Evolutionary conservation across 106 monocot species (phyloP).

Genomic region (Dioscorea zingiberensis): DNA sequence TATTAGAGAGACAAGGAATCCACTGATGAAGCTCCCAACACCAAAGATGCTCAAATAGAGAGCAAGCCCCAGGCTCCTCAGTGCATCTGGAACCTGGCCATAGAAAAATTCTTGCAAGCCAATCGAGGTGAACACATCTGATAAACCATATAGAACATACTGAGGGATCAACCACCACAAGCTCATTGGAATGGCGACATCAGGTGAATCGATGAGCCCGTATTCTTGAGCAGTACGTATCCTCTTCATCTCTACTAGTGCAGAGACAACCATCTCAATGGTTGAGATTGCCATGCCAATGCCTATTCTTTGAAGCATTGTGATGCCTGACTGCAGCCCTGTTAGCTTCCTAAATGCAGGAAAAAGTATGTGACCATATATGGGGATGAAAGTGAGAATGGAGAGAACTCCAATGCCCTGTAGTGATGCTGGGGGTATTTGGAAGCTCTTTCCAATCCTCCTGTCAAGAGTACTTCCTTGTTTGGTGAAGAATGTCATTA

Average conservation of each 20-base stretch:
- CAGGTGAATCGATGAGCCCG: constrained; percentile 21
- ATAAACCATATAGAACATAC: constrained; percentile 21
- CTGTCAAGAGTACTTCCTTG: no score
- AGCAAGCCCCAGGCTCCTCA: constrained; percentile 32
- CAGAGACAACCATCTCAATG: neutral
- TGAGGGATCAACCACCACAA: constrained; percentile 33
- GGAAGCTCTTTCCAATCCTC: no score
- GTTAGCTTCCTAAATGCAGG: constrained; percentile 25
- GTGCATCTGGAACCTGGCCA: constrained; percentile 22
- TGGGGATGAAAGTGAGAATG: no score
- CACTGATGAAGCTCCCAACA: constrained; percentile 25
- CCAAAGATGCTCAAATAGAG: constrained; percentile 32
- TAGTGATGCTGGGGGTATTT: no score
- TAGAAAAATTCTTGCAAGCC: constrained; percentile 39
- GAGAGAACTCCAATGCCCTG: no score
- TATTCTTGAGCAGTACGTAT: constrained; percentile 15
- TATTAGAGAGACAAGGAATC: constrained; percentile 19
- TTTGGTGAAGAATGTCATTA: no score
- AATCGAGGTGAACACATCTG: constrained; percentile 24
- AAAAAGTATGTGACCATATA: constrained; percentile 30
- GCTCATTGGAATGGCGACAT: constrained; percentile 13
- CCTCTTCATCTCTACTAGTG: constrained; percentile 25
- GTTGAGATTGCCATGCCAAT: constrained; percentile 32
- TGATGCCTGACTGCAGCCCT: constrained; percentile 28
- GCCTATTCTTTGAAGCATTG: constrained; percentile 50